Evolutionary conservation across 169 alveolate genomes (phyloP).

Genomic region (Eimeria acervulina): DNA sequence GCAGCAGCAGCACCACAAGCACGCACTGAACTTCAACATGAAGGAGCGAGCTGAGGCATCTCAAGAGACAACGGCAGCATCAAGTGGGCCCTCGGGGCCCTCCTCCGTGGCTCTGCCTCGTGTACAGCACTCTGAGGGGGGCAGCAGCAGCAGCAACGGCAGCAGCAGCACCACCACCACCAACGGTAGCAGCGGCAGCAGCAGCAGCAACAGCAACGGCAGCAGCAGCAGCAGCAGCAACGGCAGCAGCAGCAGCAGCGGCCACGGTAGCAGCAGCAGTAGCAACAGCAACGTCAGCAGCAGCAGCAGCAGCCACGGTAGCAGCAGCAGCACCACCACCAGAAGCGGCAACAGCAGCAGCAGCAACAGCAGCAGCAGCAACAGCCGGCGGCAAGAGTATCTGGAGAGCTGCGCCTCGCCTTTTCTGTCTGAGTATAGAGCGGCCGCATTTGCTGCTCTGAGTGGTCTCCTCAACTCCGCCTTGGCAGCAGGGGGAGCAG

Average conservation of each 20-base stretch:
- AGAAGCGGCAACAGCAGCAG: conserved; percentile 27
- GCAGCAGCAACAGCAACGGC: conserved; percentile 42
- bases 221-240: neutral
- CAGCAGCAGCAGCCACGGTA: no score
- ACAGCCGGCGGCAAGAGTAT: neutral
- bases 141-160: no score
- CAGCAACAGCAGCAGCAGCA: conserved; percentile 36
- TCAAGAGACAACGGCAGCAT: neutral
- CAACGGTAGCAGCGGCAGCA: no score
- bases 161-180: no score
- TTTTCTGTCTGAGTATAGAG: conserved; percentile 3
- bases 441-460: conserved; percentile 36
- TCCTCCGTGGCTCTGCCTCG: neutral
- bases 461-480: conserved; percentile 36
- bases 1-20: conserved; percentile 20
- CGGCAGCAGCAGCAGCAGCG: conserved; percentile 37
- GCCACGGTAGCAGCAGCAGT: conserved; percentile 33
- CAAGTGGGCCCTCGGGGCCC: neutral
- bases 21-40: neutral
- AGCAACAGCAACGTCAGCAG: no score
- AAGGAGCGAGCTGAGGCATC: neutral
- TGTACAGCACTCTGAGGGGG: no score
- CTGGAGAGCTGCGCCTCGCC: conserved; percentile 7
- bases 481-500: conserved; percentile 45
- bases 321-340: neutral